Percentiles rank a stretch among this genome's conserved stretches.
Conservation (phyloP, 495 filamentous ascomycete species). For the Penicillium tannophilum region DNA sequence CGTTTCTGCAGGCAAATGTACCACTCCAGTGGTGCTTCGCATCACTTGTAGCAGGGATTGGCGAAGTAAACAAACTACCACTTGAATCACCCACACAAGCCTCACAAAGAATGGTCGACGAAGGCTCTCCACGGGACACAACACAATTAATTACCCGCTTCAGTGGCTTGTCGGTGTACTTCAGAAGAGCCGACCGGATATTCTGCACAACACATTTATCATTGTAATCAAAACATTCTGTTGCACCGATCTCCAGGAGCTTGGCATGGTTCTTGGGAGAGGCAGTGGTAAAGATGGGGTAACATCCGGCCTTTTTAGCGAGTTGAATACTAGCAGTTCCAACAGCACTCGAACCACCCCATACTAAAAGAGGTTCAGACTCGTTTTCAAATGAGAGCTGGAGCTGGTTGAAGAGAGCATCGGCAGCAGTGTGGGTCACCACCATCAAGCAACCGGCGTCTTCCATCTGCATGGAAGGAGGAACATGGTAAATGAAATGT, state of each 20-base stretch:
- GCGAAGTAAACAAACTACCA: not conserved
- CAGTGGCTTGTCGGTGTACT: not conserved
- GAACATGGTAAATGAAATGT: conserved; percentile 1
- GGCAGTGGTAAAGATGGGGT: conserved; percentile 32
- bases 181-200: not conserved
- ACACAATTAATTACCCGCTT: not conserved
- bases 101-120: not conserved
- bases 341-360: conserved; percentile 29
- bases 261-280: conserved; percentile 29
- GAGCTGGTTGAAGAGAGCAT: conserved; percentile 35
- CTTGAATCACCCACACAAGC: not conserved
- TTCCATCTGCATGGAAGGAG: not conserved
- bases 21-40: not conserved
- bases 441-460: conserved; percentile 2
- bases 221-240: conserved; percentile 33
- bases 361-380: conserved; percentile 29
- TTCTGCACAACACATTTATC: not conserved
- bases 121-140: not conserved
- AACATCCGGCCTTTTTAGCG: conserved; percentile 22
- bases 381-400: conserved; percentile 30
- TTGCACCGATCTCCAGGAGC: conserved; percentile 29
- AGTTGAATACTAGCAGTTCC: conserved; percentile 32
- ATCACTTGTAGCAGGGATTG: not conserved
- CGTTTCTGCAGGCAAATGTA: not conserved
- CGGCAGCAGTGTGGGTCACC: not conserved